Percentiles rank a stretch among this genome's conserved stretches.
These are phyloP conservation scores for Massarina eburnea DNA, from an alignment of 2,329 filamentous ascomycete genomes.

Conservation along the genomic window DNA sequence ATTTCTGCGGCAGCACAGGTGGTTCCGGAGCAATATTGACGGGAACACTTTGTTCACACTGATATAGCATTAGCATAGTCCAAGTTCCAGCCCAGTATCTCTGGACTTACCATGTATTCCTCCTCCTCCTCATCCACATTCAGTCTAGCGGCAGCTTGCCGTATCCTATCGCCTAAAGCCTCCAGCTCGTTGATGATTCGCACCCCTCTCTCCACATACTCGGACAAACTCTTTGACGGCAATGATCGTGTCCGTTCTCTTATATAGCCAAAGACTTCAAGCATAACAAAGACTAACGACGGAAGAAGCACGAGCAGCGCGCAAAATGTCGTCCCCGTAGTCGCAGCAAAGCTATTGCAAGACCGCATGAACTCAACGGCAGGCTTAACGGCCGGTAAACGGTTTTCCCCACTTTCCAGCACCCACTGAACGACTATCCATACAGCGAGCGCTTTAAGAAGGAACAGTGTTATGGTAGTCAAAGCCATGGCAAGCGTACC, in stretches of 20 bases:
- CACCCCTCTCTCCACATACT: constrained; percentile 8
- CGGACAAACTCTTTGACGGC: constrained; percentile 6
- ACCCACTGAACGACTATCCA: constrained; percentile 10
- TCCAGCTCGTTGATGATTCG: constrained; percentile 8
- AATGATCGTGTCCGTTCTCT: constrained; percentile 1
- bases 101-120: constrained; percentile 1
- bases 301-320: constrained; percentile 9
- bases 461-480: not conserved
- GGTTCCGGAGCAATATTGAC: constrained; percentile 1
- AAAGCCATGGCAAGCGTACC: constrained; percentile 3
- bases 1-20: constrained; percentile 4
- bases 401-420: constrained; percentile 1
- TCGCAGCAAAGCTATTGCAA: constrained; percentile 5
- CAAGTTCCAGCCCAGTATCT: not conserved
- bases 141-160: constrained; percentile 3
- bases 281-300: constrained; percentile 9
- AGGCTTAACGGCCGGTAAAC: constrained; percentile 3
- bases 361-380: constrained; percentile 4
- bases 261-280: constrained; percentile 9
- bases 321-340: constrained; percentile 8
- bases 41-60: constrained; percentile 4
- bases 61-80: not conserved
- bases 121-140: constrained; percentile 1
- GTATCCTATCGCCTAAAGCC: constrained; percentile 7
- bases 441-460: constrained; percentile 3